Percentiles rank a stretch among this genome's conserved stretches.
phyloP scores from a whole-genome alignment of 108 stramenopile genomes.

The Stephanodiscus triporus region DNA sequence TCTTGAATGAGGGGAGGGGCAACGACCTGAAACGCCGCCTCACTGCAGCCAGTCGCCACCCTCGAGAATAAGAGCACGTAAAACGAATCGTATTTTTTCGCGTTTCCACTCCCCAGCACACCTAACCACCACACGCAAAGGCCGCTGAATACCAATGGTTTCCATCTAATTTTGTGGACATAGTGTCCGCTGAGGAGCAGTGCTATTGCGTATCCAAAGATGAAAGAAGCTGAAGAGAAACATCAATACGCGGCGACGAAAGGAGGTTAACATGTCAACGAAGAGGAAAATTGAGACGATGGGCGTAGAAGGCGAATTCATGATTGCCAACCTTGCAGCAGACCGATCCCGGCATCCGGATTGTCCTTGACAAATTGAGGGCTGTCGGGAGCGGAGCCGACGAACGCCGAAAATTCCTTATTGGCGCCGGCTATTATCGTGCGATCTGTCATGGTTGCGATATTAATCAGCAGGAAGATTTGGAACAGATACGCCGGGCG shows the following conservation, averaged over 20 bases:
- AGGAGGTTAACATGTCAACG: neutral
- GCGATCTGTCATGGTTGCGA: conserved; percentile 51
- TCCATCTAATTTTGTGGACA: conserved; percentile 54
- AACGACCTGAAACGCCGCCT: conserved; percentile 55
- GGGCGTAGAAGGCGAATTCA: neutral
- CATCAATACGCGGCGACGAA: neutral
- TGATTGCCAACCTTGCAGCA: conserved; percentile 19
- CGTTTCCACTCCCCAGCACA: conserved; percentile 40
- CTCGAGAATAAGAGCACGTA: conserved; percentile 43
- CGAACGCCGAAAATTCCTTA: conserved; percentile 47
- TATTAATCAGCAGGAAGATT: conserved; percentile 41
- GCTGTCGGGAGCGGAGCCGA: conserved; percentile 27
- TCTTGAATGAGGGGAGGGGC: conserved; percentile 54
- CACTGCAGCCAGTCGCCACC: conserved; percentile 44
- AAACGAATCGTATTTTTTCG: conserved; percentile 38
- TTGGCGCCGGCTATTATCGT: conserved; percentile 52
- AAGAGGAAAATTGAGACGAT: neutral
- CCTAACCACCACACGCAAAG: conserved; percentile 48
- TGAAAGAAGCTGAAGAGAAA: conserved; percentile 31
- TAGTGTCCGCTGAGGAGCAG: conserved; percentile 39
- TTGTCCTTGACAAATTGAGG: conserved; percentile 36
- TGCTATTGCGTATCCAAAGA: conserved; percentile 40
- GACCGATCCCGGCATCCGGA: conserved; percentile 46
- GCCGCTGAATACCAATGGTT: conserved; percentile 38
- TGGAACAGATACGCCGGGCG: conserved; percentile 52